Evolutionary conservation across 2,329 filamentous ascomycete genomes (phyloP), one percentile per base, ranked within the genome.

Genomic region (Elsinoe perseae): DNA sequence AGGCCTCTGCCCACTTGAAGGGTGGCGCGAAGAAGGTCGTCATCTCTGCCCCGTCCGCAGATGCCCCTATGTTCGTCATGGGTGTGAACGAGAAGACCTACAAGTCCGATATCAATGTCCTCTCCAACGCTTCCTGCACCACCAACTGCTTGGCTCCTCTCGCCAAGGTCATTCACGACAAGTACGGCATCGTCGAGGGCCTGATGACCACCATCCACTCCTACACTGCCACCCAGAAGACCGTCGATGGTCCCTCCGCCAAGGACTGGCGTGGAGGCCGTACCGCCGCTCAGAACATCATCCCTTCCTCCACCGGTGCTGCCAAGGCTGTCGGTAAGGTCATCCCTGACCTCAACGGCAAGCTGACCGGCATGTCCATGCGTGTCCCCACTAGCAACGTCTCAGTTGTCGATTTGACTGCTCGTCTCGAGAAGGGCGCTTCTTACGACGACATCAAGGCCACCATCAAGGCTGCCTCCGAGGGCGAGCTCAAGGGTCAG

Each of bases 241-340:
- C 91, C 70, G 93, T 97, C 70, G 93, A 98, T 71, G 93, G 90
- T 73, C 93, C 93, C 72, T 97, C 93, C 64, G 81, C 80, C 76
- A 98, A 98, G 88, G 93, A 97, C 82, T 98, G 92, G 92, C 87
- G 92, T 79, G 93, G 93, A 84, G 93, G 93, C 76, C 93, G 93
- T 80, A 91, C 89, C 69, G 93, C 93, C 79, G 93, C 93, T 72
- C 88, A 95, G 83, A 97, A 98, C 87, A 97, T 97, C 83, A 97
- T 98, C 72, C 93, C 93, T 77, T 89, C 85, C 81, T 95, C 89
- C 84, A 98, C 93, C 65, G 93, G 93, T 85, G 93, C 93, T 76
- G 93, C 93, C 75, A 98, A 98, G 89, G 93, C 93, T 73, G 93
- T 98, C 79, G 93, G 93, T 80, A 98, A 98, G 87, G 93, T 97